Evolutionary conservation across 495 filamentous ascomycete genomes (phyloP), one percentile per base, ranked within the genome.

Genomic region (Lasiosphaeria miniovina): DNA sequence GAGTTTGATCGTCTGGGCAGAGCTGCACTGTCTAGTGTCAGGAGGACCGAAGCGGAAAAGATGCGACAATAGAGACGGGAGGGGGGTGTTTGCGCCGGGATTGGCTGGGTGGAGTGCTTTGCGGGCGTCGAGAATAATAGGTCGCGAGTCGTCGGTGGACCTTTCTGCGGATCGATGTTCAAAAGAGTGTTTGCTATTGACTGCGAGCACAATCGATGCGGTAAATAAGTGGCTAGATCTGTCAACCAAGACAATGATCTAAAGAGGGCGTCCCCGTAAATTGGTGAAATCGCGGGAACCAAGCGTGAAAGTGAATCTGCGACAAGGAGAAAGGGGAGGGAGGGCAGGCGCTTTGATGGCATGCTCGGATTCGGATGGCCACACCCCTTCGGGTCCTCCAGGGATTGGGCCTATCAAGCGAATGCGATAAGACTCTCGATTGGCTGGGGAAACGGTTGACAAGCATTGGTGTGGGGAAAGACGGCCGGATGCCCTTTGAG

Each of bases 1-100:
- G 60, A 51, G 71, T 73, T 71, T 73, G 71, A 73, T 73, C 71
- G 68, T 43, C 71, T 69, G 63, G 59, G 46, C 33, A 54, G n/a
- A 52, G 40, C 35, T 60, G 41, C 62, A 57, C 41, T 45, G 52
- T 49, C 49, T 50, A 61, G 70, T 64, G 54, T 67, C 63, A 66
- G 58, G 49, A 54, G 33, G 56, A 61, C 64, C 52, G 58, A 66
- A 61, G 53, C 14, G 66, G 67, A 46, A 66, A 57, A 33, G 65
- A 66, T 67, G 63, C 45, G 63, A 61, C 63, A 53, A 53, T 53
- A 33, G 11, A 5, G 43, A 46, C 12, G 11, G 43, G 3, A n/a
- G 43, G 43, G 43, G 43, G 5, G 1, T 2, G 12, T 46, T 46
- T n/a, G 43, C 43, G 43, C 12, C 4, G 43, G 43, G 3, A 46